phyloP scores from a whole-genome alignment of 768 basidiomycete species.

The Boletus coccyginus region DNA sequence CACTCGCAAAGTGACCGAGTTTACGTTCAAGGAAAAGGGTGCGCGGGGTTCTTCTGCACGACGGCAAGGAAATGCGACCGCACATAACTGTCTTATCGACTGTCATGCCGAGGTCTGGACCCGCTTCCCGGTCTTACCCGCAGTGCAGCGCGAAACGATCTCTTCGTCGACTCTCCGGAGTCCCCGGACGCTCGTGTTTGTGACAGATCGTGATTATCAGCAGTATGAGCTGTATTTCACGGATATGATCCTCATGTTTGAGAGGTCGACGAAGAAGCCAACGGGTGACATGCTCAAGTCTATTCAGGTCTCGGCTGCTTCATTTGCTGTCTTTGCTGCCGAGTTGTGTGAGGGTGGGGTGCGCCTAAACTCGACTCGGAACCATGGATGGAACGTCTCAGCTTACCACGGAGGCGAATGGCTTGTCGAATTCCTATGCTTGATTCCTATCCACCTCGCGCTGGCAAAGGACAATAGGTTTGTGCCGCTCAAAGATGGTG shows the following conservation, averaged over 20 bases:
- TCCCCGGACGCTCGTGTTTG: conserved; percentile 40
- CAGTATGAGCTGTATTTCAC: conserved; percentile 43
- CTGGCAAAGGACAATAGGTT: conserved; percentile 59
- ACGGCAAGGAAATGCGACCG: conserved; percentile 15
- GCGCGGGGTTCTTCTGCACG: conserved; percentile 13
- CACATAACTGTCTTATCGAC: conserved; percentile 52
- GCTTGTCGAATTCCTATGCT: conserved; percentile 57
- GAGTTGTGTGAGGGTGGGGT: conserved; percentile 5
- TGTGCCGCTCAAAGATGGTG: conserved; percentile 57
- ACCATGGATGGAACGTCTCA: conserved; percentile 32
- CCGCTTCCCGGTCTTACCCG: conserved; percentile 56
- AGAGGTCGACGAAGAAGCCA: conserved; percentile 51
- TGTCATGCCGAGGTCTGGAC: conserved; percentile 59
- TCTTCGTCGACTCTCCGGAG: conserved; percentile 33
- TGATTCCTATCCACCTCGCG: conserved; percentile 65
- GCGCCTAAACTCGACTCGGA: background rate
- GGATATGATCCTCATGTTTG: conserved; percentile 45
- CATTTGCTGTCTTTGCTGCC: conserved; percentile 28
- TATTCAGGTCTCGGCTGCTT: conserved; percentile 33
- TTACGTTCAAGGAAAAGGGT: conserved; percentile 49
- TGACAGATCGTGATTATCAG: conserved; percentile 37
- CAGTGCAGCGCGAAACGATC: conserved; percentile 47
- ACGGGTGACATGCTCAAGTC: conserved; percentile 41
- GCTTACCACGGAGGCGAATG: conserved; percentile 53
- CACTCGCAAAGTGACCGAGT: conserved; percentile 54